phyloP scores from a whole-genome alignment of 495 filamentous ascomycete genomes.

The Apiosordaria backusii region DNA sequence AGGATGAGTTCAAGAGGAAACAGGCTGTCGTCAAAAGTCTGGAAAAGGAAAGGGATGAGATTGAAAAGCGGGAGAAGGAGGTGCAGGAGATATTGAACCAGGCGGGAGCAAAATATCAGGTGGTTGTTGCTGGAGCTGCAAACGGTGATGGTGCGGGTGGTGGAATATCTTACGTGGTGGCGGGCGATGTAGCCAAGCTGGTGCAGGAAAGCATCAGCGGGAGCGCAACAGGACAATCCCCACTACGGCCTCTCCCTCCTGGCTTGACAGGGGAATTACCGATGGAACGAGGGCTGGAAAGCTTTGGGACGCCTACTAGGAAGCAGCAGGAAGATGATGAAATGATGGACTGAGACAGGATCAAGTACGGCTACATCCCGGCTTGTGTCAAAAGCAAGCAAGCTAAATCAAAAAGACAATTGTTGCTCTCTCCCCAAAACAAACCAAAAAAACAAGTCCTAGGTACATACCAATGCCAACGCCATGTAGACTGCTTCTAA shows the following conservation, averaged over 20 bases:
- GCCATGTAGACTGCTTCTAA: slow-evolving; percentile 9
- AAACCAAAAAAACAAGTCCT: slow-evolving; percentile 3
- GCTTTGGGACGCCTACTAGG: slow-evolving; percentile 59
- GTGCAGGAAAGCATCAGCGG: slow-evolving; percentile 9
- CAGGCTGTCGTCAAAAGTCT: slow-evolving; percentile 33
- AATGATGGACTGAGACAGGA: slow-evolving; percentile 6
- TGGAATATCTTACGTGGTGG: not conserved
- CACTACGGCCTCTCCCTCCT: slow-evolving; percentile 28
- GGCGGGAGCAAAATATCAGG: slow-evolving; percentile 70
- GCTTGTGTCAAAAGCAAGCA: not conserved
- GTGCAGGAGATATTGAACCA: slow-evolving; percentile 79
- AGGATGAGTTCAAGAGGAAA: slow-evolving; percentile 31
- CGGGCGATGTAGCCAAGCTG: slow-evolving; percentile 23
- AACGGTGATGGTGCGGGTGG: slow-evolving; percentile 14
- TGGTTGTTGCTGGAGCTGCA: slow-evolving; percentile 33
- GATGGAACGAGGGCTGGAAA: slow-evolving; percentile 55
- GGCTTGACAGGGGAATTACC: slow-evolving; percentile 33
- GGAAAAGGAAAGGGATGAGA: slow-evolving; percentile 49
- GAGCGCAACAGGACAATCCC: slow-evolving; percentile 23
- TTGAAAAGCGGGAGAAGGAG: slow-evolving; percentile 70
- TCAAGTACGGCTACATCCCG: not conserved
- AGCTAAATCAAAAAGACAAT: not conserved
- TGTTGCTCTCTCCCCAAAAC: not conserved
- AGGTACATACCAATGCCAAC: slow-evolving; percentile 7
- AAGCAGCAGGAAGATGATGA: slow-evolving; percentile 32